These are phyloP conservation scores for Penicillium silybi DNA, from an alignment of 495 filamentous ascomycete species.

Conservation along the genomic window DNA sequence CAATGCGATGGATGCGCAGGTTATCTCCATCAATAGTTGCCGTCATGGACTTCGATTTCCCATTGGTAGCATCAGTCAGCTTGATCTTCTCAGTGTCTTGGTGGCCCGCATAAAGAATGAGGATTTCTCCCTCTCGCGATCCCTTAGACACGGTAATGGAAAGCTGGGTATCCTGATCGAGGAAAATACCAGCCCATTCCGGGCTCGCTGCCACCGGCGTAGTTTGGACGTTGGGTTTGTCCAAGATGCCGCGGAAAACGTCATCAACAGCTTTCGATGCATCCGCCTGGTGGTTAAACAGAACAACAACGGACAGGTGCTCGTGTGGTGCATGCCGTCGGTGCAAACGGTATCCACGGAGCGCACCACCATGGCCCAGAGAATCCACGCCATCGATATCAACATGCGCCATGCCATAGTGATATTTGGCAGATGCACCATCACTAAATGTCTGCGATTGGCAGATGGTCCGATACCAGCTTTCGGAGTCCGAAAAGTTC, in stretches of 20 bases:
- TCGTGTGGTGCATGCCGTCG: conserved; percentile 24
- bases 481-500: conserved; percentile 16
- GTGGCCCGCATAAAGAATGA: conserved; percentile 13
- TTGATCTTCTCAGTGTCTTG: conserved; percentile 7
- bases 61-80: conserved; percentile 8
- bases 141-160: conserved; percentile 16
- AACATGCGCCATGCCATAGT: conserved; percentile 21
- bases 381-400: conserved; percentile 13
- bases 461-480: conserved; percentile 22
- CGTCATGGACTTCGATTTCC: conserved; percentile 2
- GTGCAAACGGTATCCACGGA: conserved; percentile 31
- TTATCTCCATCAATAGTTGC: conserved; percentile 19
- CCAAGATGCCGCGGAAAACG: conserved; percentile 15
- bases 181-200: conserved; percentile 24
- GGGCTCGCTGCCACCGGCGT: background rate
- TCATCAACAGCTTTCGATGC: conserved; percentile 10
- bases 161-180: conserved; percentile 27
- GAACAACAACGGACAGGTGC: conserved; percentile 25
- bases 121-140: conserved; percentile 9
- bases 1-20: conserved; percentile 18
- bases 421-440: conserved; percentile 21
- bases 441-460: conserved; percentile 17
- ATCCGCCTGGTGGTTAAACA: conserved; percentile 29
- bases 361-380: conserved; percentile 28
- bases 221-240: conserved; percentile 1